Base-by-base conservation (phyloP, 805 yeast species). In the Candida dendrica region DNA sequence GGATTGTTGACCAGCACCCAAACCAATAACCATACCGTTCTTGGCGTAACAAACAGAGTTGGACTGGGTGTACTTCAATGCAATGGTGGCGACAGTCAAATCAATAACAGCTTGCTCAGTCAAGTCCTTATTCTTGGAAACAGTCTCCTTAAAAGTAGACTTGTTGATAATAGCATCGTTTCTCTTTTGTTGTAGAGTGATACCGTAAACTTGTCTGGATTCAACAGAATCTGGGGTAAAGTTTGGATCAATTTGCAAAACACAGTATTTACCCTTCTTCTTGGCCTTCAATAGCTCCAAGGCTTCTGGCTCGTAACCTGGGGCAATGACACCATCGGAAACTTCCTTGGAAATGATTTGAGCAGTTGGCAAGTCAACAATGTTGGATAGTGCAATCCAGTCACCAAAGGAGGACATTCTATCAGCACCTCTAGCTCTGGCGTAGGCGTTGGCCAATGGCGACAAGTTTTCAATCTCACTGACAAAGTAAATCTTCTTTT, bases 1-100 rank as follows among this genome's bases (percentile, higher is more conserved):
- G 43, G 97, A 89, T 72, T 93, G 99, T 75, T 93, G 99, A 52
- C 99, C 99, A 46, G 99, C 99, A 60, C 99, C 99, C 56, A 93
- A 77, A 52, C 99, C 99, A 58, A 93, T 80, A 47, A 93, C 95
- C 99, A 93, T 93, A 74, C 99, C 99, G 65, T 90, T 86, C 72
- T 90, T 93, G 56, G 97, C 96, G 67, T 90, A 93, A 70, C 96
- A 89, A 41, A 93, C 98, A 36, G 98, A 91, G 78, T 93, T 93
- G 43, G 96, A 88, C 72, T 93, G 99, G 15, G 99, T 93, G 76
- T 89, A 93, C 68, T 93, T 93, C 65, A 93, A 76, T 37, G 96
- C 95, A 63, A 93, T 87, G 39, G 98, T 93, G 45, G 99, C 98
- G 47, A 93, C 97, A 33, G 95, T 86, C 62, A 93, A 76, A 66